Evolutionary conservation across 2,329 filamentous ascomycete genomes (phyloP), one percentile per base, ranked within the genome.

Genomic region (Davidsoniella eucalypti): DNA sequence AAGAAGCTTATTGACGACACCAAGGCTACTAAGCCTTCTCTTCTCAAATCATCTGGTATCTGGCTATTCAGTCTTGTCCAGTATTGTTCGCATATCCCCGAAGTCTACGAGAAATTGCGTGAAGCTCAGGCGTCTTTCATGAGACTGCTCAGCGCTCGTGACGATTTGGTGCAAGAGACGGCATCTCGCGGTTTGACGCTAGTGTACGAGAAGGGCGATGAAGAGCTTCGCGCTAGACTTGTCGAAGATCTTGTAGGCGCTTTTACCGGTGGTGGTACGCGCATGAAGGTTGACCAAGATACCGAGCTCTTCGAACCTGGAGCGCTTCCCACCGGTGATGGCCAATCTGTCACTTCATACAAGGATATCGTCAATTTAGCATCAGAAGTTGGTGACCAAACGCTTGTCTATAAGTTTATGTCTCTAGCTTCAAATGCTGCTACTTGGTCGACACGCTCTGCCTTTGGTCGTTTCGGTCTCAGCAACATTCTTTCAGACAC

Each of bases 321-420:
- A 5, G 85, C 86, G 2, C 65, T 96, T 10, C 88, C 88, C 0
- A 96, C 88, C 0, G 87, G 88, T 3, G 87, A 94, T 56, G 87
- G 87, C 6, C 86, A 75, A 56, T 87, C 87, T 0, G 77, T 96
- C 50, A 95, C 87, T 0, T 96, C 90, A 0, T 98, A 98, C 68
- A 94, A 94, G 61, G 92, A 98, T 60, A 96, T 98, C 56, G 84
- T 98, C 64, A 92, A 88, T 57, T 70, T 98, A 44, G 92, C 92
- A n/a, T 86, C 90, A 41, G 92, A 98, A 65, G 88, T 95, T 33
- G 92, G 92, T 9, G 90, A 98, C 59, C 90, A 92, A 52, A 88
- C 84, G 57, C 70, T 98, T n/a, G 85, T 96, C 1, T 98, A 98
- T 68, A 87, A 88, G 54, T 96, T 98, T 67, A 98, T 98, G 92